Conservation (phyloP, 192 early-diverging fungal species). For the Chytriomyces sp. region DNA sequence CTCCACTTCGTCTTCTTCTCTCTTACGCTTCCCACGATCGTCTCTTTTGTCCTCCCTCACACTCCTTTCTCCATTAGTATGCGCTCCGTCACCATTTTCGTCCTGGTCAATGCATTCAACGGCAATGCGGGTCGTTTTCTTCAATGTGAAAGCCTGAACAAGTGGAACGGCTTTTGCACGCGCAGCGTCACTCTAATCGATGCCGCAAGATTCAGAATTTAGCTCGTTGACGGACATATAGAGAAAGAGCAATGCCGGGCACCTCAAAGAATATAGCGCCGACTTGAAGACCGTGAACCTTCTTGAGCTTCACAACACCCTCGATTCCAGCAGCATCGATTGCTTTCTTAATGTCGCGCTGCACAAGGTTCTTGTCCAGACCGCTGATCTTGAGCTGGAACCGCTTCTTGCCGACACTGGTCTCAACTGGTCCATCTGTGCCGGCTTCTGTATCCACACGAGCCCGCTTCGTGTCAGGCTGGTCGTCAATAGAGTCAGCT, state of each 20-base stretch:
- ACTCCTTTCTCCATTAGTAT: neutral
- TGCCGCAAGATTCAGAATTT: too few relatives aligned
- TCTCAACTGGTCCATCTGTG: neutral
- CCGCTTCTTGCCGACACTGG: neutral
- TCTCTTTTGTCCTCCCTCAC: constrained; percentile 27
- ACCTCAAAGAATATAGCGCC: constrained; percentile 21
- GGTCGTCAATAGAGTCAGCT: neutral
- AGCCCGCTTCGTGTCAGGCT: constrained; percentile 6
- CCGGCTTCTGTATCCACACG: constrained; percentile 11
- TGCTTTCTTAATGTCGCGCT: constrained; percentile 33
- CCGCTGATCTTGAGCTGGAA: constrained; percentile 26
- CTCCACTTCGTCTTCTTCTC: constrained; percentile 5
- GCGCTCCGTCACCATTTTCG: neutral
- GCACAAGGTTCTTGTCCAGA: constrained; percentile 10
- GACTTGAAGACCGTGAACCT: constrained; percentile 22
- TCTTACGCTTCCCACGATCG: constrained; percentile 9
- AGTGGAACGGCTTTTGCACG: constrained; percentile 1
- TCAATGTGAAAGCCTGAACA: constrained; percentile 28
- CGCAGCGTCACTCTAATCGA: constrained; percentile 8
- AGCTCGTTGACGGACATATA: too few relatives aligned
- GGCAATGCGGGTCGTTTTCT: constrained; percentile 8
- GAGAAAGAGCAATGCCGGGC: neutral
- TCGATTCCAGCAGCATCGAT: constrained; percentile 3
- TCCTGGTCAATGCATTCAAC: constrained; percentile 4
- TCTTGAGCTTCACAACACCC: constrained; percentile 32